Percentiles rank a stretch among this genome's conserved stretches.
Evolutionary conservation across 2,329 filamentous ascomycete genomes (phyloP).

Genomic region (Gyromitra esculenta): DNA sequence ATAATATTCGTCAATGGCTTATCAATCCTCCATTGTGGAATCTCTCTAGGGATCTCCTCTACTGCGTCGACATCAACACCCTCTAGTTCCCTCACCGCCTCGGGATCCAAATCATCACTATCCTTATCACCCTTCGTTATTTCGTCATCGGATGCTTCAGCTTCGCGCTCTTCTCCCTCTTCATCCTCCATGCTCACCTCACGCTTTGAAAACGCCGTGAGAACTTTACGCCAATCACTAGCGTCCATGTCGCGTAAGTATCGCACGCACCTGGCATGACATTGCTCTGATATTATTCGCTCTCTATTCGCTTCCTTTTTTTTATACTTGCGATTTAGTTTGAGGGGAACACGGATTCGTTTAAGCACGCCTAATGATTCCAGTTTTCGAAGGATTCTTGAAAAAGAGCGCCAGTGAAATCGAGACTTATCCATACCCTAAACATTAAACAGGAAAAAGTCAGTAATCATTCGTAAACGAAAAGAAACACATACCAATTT

Average conservation of each 20-base stretch:
- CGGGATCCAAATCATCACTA: slow-evolving; percentile 50
- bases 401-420: slow-evolving; percentile 58
- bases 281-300: slow-evolving; percentile 50
- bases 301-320: slow-evolving; percentile 51
- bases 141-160: slow-evolving; percentile 52
- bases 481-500: slow-evolving; percentile 66
- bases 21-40: slow-evolving; percentile 53
- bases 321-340: slow-evolving; percentile 58
- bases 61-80: slow-evolving; percentile 51
- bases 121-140: slow-evolving; percentile 51
- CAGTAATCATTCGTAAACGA: slow-evolving; percentile 69
- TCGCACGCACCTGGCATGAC: slow-evolving; percentile 64
- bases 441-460: slow-evolving; percentile 62
- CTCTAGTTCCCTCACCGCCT: slow-evolving; percentile 48
- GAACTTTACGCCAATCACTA: slow-evolving; percentile 65
- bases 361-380: slow-evolving; percentile 67
- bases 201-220: slow-evolving; percentile 51
- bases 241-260: slow-evolving; percentile 68
- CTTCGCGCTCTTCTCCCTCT: slow-evolving; percentile 49
- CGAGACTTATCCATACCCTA: slow-evolving; percentile 56
- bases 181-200: slow-evolving; percentile 51
- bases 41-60: slow-evolving; percentile 49
- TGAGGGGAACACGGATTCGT: slow-evolving; percentile 54
- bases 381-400: slow-evolving; percentile 69
- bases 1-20: slow-evolving; percentile 54